Percentiles rank a stretch among this genome's conserved stretches.
These are phyloP conservation scores for Aurinia saxatilis DNA, from an alignment of 345 rosid species.

Conservation along the genomic window DNA sequence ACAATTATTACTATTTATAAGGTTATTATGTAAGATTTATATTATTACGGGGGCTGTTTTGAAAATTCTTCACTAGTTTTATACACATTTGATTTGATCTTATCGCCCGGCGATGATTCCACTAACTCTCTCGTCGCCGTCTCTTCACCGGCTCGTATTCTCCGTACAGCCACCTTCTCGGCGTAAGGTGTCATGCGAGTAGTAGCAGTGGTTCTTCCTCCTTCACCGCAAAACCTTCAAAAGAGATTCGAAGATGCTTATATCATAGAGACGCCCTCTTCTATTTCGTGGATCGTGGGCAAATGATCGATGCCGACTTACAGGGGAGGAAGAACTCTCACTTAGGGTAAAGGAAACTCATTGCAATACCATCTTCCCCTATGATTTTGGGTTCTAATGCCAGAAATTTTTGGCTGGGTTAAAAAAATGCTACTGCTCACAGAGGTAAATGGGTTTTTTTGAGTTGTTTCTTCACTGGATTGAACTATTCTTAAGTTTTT, in stretches of 20 bases:
- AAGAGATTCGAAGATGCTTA: slow-evolving; percentile 50
- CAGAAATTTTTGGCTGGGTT: not conserved
- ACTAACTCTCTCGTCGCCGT: slow-evolving; percentile 34
- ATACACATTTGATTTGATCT: not conserved
- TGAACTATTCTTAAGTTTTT: not conserved
- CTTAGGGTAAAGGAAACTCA: slow-evolving; percentile 48
- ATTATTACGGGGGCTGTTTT: not conserved
- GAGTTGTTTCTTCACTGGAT: not conserved
- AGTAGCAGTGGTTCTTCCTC: slow-evolving; percentile 32
- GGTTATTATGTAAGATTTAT: not conserved
- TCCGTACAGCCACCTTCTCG: slow-evolving; percentile 22
- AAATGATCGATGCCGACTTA: slow-evolving; percentile 74
- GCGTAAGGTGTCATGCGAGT: slow-evolving; percentile 35
- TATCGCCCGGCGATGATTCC: slow-evolving; percentile 46
- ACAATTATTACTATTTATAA: not conserved
- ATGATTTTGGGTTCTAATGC: not conserved
- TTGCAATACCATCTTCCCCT: not conserved
- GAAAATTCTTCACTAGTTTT: too few relatives aligned
- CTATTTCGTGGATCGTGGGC: slow-evolving; percentile 71
- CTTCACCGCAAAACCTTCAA: slow-evolving; percentile 70
- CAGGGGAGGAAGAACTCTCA: slow-evolving; percentile 87
- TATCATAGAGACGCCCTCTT: too few relatives aligned
- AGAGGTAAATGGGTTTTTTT: not conserved
- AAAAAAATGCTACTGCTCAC: slow-evolving; percentile 73
- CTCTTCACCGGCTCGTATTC: slow-evolving; percentile 30